Base-by-base conservation (phyloP, 2,329 filamentous ascomycete genomes). In the Colletotrichum gigasporum region DNA sequence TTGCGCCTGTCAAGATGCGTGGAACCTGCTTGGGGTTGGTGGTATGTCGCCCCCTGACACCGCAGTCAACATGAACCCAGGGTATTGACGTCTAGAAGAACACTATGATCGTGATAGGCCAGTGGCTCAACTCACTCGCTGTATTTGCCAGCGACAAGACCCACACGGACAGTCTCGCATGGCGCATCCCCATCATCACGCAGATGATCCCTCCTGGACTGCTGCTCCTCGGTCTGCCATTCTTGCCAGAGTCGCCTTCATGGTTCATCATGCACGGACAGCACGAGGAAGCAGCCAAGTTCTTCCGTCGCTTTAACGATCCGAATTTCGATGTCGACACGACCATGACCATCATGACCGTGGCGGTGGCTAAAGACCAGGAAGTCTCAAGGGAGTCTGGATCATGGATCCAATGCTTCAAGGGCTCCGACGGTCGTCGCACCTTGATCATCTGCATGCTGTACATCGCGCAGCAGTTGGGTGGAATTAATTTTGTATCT, bases 51-150 rank as follows among this genome's bases (percentile, higher is more conserved):
- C 24, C 22, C 35, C 10, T 10, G 18, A 10, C 16, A 7, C 42
- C 4, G 6, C 30, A 32, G 7, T 4, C 26, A 12, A 11, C 12
- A 20, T 3, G 35, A 11, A 34, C n/a, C 16, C 24, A 20, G n/a
- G 18, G 34, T n/a, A 10, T 24, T 35, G 10, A 35, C 11, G 5
- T 16, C 16, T 9, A 3, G 16, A 20, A 54, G 51, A 75, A 76
- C 52, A 75, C 72, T 7, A 75, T 75, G 70, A 74, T 76, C 14
- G 73, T 74, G 1, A 63, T 74, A 6, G 74, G 73, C 3, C 71
- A 74, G 42, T 66, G 63, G 65, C 47, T 22, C 30, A 68, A 44
- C 54, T 67, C 57, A 42, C 57, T 62, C 4, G 64, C 68, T 11
- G 67, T 65, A 2, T 35, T 60, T 44, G 26, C 45, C 11, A 57